phyloP scores from a whole-genome alignment of 1,284 basidiomycete genomes.

The Apiotrichum gracile region DNA sequence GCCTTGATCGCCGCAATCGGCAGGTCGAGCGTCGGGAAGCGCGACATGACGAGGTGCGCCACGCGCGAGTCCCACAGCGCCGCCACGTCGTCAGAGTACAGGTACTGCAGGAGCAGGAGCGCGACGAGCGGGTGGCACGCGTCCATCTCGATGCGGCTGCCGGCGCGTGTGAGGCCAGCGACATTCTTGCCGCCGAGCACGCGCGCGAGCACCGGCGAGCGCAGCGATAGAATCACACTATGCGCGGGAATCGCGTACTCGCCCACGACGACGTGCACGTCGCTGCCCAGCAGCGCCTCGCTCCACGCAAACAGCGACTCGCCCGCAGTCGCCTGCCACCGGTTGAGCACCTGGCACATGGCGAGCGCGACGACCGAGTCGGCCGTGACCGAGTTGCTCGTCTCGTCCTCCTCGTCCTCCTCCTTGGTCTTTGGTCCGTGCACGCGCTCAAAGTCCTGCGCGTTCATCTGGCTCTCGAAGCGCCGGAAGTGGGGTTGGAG shows the following conservation, averaged over 20 bases:
- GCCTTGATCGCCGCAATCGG: slow-evolving; percentile 55
- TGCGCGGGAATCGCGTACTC: slow-evolving; percentile 42
- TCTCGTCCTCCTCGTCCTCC: slow-evolving; percentile 45
- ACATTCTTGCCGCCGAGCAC: slow-evolving; percentile 19
- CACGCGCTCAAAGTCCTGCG: slow-evolving; percentile 34
- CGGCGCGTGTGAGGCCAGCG: slow-evolving; percentile 2
- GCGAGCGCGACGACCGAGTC: slow-evolving; percentile 40
- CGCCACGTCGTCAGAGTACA: slow-evolving; percentile 80
- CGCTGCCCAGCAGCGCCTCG: slow-evolving; percentile 38
- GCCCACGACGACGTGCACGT: slow-evolving; percentile 31
- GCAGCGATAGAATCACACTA: slow-evolving; percentile 31
- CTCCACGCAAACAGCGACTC: slow-evolving; percentile 44
- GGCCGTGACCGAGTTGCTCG: slow-evolving; percentile 38
- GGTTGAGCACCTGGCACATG: slow-evolving; percentile 38
- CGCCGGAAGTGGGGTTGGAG: slow-evolving; percentile 56
- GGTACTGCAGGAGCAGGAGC: slow-evolving; percentile 73
- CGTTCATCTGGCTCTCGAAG: slow-evolving; percentile 42
- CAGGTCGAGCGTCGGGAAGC: slow-evolving; percentile 49
- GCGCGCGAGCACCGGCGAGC: slow-evolving; percentile 24
- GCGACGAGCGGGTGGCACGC: slow-evolving; percentile 53
- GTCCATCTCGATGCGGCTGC: slow-evolving; percentile 11
- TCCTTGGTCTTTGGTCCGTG: neutral
- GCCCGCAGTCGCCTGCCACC: slow-evolving; percentile 34
- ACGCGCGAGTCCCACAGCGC: slow-evolving; percentile 82
- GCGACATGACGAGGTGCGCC: slow-evolving; percentile 50